Evolutionary conservation across 208 protist species (phyloP), one percentile per base, ranked within the genome.

Genomic region (Leishmania turanica): DNA sequence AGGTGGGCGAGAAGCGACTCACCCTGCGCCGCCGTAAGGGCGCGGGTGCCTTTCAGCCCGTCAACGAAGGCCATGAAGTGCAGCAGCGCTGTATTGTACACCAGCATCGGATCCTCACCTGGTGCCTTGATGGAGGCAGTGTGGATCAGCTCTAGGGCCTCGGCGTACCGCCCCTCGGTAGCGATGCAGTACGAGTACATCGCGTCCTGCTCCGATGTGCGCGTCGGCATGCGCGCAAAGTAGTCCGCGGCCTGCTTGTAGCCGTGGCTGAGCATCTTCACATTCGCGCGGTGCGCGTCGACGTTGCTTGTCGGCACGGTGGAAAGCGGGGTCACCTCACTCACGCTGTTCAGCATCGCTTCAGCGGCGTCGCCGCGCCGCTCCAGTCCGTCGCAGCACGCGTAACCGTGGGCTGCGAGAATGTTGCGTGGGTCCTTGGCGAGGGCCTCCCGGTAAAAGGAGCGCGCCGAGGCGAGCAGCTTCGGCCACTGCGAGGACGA

Each of bases 171-270:
- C 15, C 82, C 82, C 73, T 94, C 90, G 76, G 72, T 84, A 1
- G 89, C 88, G 60, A 93, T 83, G 87, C 94, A 97, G 81, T 96
- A 94, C 42, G 92, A 90, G 40, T 96, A 82, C 56, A 88, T 88
- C 4, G 89, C 89, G 60, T 89, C 81, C 87, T 96, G 93, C 72
- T 89, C 75, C 31, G 89, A 84, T 45, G 86, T 91, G 31, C 85
- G 86, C 17, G 71, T 37, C 34, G 76, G 53, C 75, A 86, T 79
- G 71, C 89, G 82, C 51, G 71, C 65, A 27, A 95, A 87, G 83
- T 97, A 92, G 82, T 97, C 91, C 42, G 92, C 87, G 17, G 92
- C 92, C 78, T 92, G 89, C 84, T 95, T 93, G 87, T 93, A 96
- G 77, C 89, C 78, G 49, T 93, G 91, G 74, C 87, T 90, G 64